Conservation (phyloP, 2,329 filamentous ascomycete species). For the Aspergillus sp. region DNA sequence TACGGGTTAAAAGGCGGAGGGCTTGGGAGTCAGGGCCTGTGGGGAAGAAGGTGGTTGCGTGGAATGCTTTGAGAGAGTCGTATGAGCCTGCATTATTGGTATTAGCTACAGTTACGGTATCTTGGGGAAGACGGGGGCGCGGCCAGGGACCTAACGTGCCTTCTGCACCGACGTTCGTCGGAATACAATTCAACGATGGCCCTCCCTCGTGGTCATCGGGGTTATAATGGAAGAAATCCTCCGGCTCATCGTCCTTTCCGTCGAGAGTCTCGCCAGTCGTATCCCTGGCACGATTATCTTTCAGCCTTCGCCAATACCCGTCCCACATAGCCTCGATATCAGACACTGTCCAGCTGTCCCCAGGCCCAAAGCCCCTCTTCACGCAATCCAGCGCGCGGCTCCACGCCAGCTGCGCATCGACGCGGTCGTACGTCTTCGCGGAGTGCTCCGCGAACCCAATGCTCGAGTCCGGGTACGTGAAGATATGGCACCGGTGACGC, state of each 20-base stretch:
- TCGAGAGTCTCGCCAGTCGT: too few relatives aligned
- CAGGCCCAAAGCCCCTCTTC: slow-evolving; percentile 48
- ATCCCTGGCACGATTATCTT: too few relatives aligned
- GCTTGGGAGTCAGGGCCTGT: slow-evolving; percentile 40
- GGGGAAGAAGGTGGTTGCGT: slow-evolving; percentile 46
- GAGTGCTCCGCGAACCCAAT: slow-evolving; percentile 61
- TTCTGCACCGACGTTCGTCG: slow-evolving; percentile 23
- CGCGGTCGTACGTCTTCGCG: slow-evolving; percentile 52
- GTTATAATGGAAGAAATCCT: not conserved
- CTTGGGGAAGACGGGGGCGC: too few relatives aligned
- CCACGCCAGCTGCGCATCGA: slow-evolving; percentile 57
- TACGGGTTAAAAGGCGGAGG: slow-evolving; percentile 47
- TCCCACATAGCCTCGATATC: slow-evolving; percentile 36
- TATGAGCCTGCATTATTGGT: not conserved
- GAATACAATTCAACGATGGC: slow-evolving; percentile 27
- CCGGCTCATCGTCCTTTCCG: too few relatives aligned
- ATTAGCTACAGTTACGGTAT: too few relatives aligned
- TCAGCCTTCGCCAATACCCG: slow-evolving; percentile 18
- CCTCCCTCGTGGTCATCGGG: slow-evolving; percentile 9
- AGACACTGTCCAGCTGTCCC: slow-evolving; percentile 18
- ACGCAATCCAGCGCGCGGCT: slow-evolving; percentile 52
- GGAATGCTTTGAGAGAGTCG: slow-evolving; percentile 38
- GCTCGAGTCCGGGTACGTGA: slow-evolving; percentile 47
- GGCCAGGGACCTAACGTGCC: slow-evolving; percentile 13
- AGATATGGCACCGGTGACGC: slow-evolving; percentile 31